phyloP scores from a whole-genome alignment of 106 monocot genomes.

The Cymbidium sinense region DNA sequence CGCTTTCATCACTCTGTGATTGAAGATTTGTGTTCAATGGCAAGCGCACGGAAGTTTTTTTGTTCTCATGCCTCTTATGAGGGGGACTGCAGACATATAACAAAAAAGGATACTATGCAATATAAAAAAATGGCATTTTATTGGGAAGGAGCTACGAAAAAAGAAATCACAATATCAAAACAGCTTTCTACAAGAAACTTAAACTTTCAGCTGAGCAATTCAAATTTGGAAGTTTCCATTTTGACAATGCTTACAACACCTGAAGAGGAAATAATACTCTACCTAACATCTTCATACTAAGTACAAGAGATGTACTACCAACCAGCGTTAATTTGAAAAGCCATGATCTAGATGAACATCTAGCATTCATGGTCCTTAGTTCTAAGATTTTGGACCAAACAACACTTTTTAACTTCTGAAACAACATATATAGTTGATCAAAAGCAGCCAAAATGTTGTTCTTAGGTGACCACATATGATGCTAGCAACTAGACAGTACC shows the following conservation, averaged over 20 bases:
- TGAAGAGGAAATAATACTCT: neutral
- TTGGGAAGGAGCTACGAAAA: neutral
- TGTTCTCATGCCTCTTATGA: slow-evolving; percentile 28
- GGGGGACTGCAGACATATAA: slow-evolving; percentile 33
- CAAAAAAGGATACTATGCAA: neutral
- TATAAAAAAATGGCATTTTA: neutral
- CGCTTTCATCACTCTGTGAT: slow-evolving; percentile 14
- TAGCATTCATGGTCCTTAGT: neutral
- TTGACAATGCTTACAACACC: neutral
- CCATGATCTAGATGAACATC: neutral
- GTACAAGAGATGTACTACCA: neutral
- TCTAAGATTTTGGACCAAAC: neutral
- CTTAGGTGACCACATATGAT: neutral
- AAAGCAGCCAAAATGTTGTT: slow-evolving; percentile 4
- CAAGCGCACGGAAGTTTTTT: slow-evolving; percentile 23
- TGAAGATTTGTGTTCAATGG: slow-evolving; percentile 19
- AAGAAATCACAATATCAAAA: neutral
- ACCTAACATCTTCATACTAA: neutral
- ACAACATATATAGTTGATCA: neutral
- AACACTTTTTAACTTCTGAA: neutral
- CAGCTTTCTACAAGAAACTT: neutral
- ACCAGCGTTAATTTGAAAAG: neutral
- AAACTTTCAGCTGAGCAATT: neutral
- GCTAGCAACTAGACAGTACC: neutral
- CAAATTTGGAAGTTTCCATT: neutral